Evolutionary conservation across 73 alveolate species (phyloP).

Genomic region (Tetrahymena malaccensis): DNA sequence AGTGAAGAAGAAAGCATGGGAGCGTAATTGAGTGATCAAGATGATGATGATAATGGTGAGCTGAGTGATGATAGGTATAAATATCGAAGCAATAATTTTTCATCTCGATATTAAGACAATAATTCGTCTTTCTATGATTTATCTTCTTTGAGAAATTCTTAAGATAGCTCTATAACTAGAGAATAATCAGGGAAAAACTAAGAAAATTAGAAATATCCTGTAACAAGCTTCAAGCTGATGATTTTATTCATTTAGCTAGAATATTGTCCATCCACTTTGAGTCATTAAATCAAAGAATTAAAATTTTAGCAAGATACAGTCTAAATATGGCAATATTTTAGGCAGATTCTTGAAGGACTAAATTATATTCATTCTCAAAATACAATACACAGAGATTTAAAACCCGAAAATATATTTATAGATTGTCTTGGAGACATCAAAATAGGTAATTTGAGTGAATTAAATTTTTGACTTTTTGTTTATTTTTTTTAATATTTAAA

Average conservation of each 20-base stretch:
- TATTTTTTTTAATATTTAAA: not conserved
- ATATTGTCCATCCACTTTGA: conserved; percentile 21
- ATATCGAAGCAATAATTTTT: not conserved
- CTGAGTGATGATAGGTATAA: conserved; percentile 6
- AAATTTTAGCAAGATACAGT: not conserved
- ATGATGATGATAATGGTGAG: not conserved
- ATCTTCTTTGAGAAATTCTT: not conserved
- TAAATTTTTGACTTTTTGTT: too few species aligned
- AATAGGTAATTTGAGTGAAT: not conserved
- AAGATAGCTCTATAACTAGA: not conserved
- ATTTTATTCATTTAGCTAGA: conserved; percentile 22
- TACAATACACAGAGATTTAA: conserved; percentile 39
- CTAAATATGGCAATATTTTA: conserved; percentile 24
- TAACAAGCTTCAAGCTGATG: not conserved
- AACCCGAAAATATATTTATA: conserved; percentile 42
- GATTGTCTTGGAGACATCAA: conserved; percentile 30
- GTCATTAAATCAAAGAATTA: conserved; percentile 4
- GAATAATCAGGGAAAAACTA: not conserved
- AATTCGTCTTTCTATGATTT: not conserved
- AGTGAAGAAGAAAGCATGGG: conserved; percentile 10
- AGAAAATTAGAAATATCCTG: not conserved
- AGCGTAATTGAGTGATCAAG: not conserved
- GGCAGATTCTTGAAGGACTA: conserved; percentile 28
- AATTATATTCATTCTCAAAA: conserved; percentile 17
- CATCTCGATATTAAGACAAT: conserved; percentile 4